These are phyloP conservation scores for Hypoxylon sp. DNA, from an alignment of 2,329 filamentous ascomycete genomes.

Conservation along the genomic window DNA sequence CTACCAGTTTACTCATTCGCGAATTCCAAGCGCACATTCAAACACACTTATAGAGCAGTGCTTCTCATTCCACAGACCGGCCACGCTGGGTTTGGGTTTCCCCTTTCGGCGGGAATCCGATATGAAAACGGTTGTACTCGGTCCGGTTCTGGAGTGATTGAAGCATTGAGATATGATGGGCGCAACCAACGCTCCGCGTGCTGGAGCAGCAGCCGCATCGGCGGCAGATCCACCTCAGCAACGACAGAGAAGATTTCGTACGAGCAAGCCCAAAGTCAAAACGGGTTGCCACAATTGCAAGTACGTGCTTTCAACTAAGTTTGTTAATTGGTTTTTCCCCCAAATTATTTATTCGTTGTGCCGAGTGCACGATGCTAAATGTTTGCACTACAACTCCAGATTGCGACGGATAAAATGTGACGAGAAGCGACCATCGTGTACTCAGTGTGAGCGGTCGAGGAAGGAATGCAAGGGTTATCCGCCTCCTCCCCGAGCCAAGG, in stretches of 20 bases:
- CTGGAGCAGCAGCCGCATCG: constrained; percentile 24
- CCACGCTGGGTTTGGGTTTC: constrained; percentile 6
- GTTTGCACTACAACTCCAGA: constrained; percentile 56
- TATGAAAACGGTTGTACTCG: constrained; percentile 34
- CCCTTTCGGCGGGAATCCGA: constrained; percentile 18
- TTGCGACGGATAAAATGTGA: constrained; percentile 76
- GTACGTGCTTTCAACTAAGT: constrained; percentile 61
- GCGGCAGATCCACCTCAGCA: constrained; percentile 49
- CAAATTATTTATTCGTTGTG: constrained; percentile 19
- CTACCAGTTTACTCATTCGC: constrained; percentile 15
- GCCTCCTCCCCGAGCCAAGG: constrained; percentile 66
- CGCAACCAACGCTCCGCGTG: constrained; percentile 18
- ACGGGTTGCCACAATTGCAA: constrained; percentile 79
- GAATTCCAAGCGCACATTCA: constrained; percentile 10
- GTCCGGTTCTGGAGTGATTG: constrained; percentile 22
- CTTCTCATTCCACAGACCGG: constrained; percentile 3
- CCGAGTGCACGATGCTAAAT: constrained; percentile 44
- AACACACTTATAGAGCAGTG: constrained; percentile 1
- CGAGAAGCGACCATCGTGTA: constrained; percentile 72
- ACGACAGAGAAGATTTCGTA: constrained; percentile 63
- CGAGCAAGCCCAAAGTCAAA: constrained; percentile 74
- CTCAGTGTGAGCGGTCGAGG: constrained; percentile 72
- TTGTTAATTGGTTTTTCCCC: constrained; percentile 19
- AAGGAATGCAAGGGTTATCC: constrained; percentile 74
- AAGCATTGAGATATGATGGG: constrained; percentile 34